These are phyloP conservation scores for Fomitopsis serialis DNA, from an alignment of 768 basidiomycete species.

Conservation along the genomic window DNA sequence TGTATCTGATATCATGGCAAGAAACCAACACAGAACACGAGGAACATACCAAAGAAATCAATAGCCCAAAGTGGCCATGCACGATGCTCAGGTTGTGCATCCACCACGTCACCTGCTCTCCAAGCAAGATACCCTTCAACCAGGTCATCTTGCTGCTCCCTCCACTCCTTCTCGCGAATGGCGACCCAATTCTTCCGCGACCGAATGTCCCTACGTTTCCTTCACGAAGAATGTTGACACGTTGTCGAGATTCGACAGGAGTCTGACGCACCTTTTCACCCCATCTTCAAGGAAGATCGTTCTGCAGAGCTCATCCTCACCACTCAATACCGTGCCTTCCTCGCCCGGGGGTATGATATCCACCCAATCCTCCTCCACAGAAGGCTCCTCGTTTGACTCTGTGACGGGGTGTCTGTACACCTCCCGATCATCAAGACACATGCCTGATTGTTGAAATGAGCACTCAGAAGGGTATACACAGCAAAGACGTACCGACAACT, in stretches of 20 bases:
- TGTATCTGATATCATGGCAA: no score
- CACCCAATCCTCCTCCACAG: no score
- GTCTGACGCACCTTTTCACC: neutral
- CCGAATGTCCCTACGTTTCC: no score
- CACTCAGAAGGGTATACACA: no score
- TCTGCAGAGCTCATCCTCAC: neutral
- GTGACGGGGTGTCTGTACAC: no score
- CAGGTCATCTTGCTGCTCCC: neutral
- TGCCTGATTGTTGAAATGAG: no score
- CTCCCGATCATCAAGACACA: no score
- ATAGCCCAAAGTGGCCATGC: neutral
- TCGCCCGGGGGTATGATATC: slow-evolving; percentile 2
- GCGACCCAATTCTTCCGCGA: no score
- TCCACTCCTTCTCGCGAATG: neutral
- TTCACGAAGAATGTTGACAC: no score
- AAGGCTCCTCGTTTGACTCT: no score
- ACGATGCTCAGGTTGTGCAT: neutral
- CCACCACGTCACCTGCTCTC: neutral
- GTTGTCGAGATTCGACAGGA: no score
- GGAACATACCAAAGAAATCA: slow-evolving; percentile 1
- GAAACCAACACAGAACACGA: neutral
- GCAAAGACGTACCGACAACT: no score
- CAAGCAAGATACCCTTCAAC: neutral
- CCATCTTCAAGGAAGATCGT: neutral
- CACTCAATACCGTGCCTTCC: neutral